Evolutionary conservation across 2,329 filamentous ascomycete genomes (phyloP), one percentile per base, ranked within the genome.

Genomic region (Diaporthe sp.): DNA sequence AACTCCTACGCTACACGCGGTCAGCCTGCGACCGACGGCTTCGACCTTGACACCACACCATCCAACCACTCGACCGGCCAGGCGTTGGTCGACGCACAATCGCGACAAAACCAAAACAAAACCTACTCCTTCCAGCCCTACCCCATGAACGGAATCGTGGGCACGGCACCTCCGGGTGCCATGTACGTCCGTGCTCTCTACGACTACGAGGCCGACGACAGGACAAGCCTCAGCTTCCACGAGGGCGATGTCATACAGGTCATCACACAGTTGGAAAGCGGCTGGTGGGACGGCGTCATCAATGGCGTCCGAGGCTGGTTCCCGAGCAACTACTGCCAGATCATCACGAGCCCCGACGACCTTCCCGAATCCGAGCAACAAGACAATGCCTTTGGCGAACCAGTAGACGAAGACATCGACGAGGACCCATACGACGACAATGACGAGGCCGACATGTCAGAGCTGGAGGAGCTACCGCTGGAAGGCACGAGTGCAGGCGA

Each of bases 251-350:
- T 98, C 79, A 99, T 99, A 81, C 96, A 98, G 86, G 97, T 99
- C 80, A 96, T 99, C 81, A 99, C 97, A 72, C 96, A 98, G 86
- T 90, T 98, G 75, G 97, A 99, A 85, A 98, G 96, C 81, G 97
- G 97, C 74, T 99, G 97, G 97, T 99, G 97, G 97, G 97, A 99
- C 86, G 97, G 97, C 67, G 95, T 99, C 74, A 98, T 99, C 83
- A 97, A 98, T 82, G 95, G 96, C 76, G 94, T 98, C 79, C 93
- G 97, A 83, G 97, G 97, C 83, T 99, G 97, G 97, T 99, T 99
- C 84, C 97, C 97, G 51, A 98, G 96, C 88, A 99, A 99, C 85
- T 99, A 99, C 86, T 98, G 97, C 87, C 93, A 95, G 79, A 92
- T 97, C 78, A 94, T 98, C 80, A 91, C 92, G 76, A 92, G 92